A percentile compares a stretch with the other conserved stretches of the same genome.
These are phyloP conservation scores for Drosera capensis DNA, from an alignment of 148 eudicot species.

Conservation along the genomic window DNA sequence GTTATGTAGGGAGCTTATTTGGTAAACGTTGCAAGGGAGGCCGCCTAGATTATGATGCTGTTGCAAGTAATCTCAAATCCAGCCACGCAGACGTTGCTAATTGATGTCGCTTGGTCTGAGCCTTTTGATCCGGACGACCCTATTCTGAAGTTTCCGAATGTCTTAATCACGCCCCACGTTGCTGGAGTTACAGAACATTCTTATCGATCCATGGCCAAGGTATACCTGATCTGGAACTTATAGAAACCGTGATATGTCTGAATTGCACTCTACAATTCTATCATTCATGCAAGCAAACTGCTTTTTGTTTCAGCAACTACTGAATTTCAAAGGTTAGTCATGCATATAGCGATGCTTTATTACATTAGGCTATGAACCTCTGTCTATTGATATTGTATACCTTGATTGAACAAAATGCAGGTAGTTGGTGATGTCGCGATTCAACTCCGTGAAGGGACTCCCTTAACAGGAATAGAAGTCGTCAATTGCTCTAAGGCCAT, in stretches of 20 bases:
- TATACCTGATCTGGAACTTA: constrained; percentile 9
- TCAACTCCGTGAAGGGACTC: constrained; percentile 50
- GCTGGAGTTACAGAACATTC: constrained; percentile 80
- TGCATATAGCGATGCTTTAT: too few relatives aligned
- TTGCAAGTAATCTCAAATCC: constrained; percentile 34
- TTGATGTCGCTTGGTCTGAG: constrained; percentile 93
- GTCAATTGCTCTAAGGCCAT: constrained; percentile 59
- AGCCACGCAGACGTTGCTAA: constrained; percentile 94
- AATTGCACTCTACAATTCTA: neutral
- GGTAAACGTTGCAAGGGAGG: constrained; percentile 90
- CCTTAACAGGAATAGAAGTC: constrained; percentile 51
- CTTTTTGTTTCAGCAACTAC: too few relatives aligned
- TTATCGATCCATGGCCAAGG: constrained; percentile 85
- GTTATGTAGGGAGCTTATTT: constrained; percentile 56
- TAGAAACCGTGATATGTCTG: neutral
- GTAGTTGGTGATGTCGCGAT: constrained; percentile 80
- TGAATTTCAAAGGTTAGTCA: too few relatives aligned
- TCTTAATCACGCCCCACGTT: constrained; percentile 88
- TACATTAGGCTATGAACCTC: too few relatives aligned
- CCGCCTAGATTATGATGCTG: constrained; percentile 66
- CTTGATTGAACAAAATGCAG: constrained; percentile 20
- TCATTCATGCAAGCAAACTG: too few relatives aligned
- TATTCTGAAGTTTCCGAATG: constrained; percentile 65
- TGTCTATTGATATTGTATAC: neutral
- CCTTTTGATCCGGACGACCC: constrained; percentile 85